Conservation (phyloP, 1,284 basidiomycete species). For the Naganishia cerealis region DNA sequence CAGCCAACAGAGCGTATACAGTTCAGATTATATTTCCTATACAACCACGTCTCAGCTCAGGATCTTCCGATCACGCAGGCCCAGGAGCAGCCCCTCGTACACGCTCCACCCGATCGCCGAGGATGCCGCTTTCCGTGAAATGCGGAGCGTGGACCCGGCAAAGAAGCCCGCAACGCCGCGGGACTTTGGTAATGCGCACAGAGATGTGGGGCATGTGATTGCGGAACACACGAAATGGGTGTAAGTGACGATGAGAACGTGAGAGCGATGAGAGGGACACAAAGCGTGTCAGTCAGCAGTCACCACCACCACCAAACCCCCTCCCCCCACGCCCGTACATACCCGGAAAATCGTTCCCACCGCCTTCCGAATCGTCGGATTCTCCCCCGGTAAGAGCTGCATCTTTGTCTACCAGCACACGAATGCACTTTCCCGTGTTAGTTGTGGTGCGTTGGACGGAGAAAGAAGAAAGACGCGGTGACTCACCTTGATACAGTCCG, state of each 20-base stretch:
- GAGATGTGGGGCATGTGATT: no score
- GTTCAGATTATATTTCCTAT: no score
- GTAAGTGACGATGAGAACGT: no score
- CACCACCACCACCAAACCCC: no score
- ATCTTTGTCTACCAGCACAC: slow-evolving; percentile 68
- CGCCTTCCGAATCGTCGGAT: slow-evolving; percentile 69
- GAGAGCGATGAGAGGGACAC: no score
- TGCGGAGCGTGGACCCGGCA: slow-evolving; percentile 76
- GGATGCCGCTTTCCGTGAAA: slow-evolving; percentile 81
- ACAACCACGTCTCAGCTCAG: background rate
- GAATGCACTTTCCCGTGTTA: slow-evolving; percentile 2
- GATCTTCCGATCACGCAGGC: slow-evolving; percentile 49
- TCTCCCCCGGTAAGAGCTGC: slow-evolving; percentile 73
- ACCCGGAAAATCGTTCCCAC: slow-evolving; percentile 60
- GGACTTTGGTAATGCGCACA: slow-evolving; percentile 58
- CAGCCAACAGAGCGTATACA: no score
- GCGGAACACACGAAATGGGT: no score
- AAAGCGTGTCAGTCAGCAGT: no score
- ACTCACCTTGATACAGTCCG: slow-evolving; percentile 81
- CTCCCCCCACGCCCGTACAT: no score
- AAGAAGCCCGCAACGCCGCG: slow-evolving; percentile 76
- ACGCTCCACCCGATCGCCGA: slow-evolving; percentile 90
- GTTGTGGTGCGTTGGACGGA: background rate
- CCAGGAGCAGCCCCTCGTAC: slow-evolving; percentile 72
- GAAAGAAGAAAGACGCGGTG: slow-evolving; percentile 2